These are phyloP conservation scores for Clarireedia sp. DNA, from an alignment of 2,329 filamentous ascomycete species.

Conservation along the genomic window DNA sequence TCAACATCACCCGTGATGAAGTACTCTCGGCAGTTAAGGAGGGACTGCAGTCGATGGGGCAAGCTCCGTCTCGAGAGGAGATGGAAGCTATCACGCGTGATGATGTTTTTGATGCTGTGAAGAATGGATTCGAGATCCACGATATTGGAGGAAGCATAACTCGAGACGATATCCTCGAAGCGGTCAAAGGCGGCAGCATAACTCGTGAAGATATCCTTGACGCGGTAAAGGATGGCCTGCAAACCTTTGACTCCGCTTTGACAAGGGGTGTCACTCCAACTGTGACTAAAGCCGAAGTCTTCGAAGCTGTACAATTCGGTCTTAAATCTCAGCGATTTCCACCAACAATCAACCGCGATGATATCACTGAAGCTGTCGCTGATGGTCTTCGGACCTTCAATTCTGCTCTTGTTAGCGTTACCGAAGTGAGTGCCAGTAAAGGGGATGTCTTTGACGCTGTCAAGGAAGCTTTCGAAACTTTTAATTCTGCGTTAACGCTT, in stretches of 20 bases:
- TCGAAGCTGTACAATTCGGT: conserved; percentile 70
- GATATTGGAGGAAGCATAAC: conserved; percentile 60
- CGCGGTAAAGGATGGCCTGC: conserved; percentile 54
- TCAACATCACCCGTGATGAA: conserved; percentile 45
- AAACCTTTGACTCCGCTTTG: conserved; percentile 37
- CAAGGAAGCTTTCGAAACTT: conserved; percentile 44
- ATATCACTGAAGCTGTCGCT: conserved; percentile 56
- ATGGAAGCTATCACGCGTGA: conserved; percentile 45
- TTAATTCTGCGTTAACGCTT: conserved; percentile 51
- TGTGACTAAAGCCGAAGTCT: conserved; percentile 71
- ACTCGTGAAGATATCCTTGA: conserved; percentile 56
- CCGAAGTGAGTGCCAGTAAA: conserved; percentile 48
- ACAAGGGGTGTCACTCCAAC: conserved; percentile 34
- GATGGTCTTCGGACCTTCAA: conserved; percentile 49
- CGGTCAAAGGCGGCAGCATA: conserved; percentile 54
- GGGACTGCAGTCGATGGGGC: conserved; percentile 45
- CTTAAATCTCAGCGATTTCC: conserved; percentile 64
- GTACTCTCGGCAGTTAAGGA: conserved; percentile 57
- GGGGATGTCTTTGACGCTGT: conserved; percentile 51
- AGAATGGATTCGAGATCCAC: conserved; percentile 51
- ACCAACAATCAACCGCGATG: conserved; percentile 56
- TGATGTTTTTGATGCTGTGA: conserved; percentile 58
- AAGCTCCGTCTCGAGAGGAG: conserved; percentile 30
- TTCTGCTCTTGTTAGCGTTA: conserved; percentile 47
- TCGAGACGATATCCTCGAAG: conserved; percentile 54